phyloP scores from a whole-genome alignment of 441 rosid genomes.

The Manihot esculenta region DNA sequence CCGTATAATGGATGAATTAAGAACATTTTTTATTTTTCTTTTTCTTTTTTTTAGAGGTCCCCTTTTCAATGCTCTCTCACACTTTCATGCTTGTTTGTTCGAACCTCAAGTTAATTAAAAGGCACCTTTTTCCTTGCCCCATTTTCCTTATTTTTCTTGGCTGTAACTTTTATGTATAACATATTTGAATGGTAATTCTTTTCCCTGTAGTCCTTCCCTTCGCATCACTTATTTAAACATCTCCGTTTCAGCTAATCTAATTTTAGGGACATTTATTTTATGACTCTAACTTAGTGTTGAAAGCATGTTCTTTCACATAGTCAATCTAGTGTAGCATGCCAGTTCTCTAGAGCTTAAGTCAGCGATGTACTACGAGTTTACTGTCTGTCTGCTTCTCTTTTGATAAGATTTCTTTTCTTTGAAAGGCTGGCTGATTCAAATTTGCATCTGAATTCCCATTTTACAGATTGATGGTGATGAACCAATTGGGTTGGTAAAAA shows the following conservation, averaged over 20 bases:
- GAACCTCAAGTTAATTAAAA: not conserved
- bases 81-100: not conserved
- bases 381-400: no score
- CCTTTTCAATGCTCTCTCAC: not conserved
- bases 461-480: constrained; percentile 46
- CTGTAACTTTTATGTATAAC: constrained; percentile 3
- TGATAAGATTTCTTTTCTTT: not conserved
- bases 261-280: not conserved
- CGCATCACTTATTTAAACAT: not conserved
- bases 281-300: not conserved
- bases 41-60: no score
- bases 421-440: constrained; percentile 6
- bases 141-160: not conserved
- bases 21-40: not conserved
- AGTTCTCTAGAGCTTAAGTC: not conserved
- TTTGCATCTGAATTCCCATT: not conserved
- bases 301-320: not conserved
- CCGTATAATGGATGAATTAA: not conserved
- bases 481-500: constrained; percentile 21
- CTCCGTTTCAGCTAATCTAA: not conserved
- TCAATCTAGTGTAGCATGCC: not conserved
- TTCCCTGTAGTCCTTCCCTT: not conserved
- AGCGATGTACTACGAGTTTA: not conserved
- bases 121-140: not conserved
- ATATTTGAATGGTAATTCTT: not conserved